These are phyloP conservation scores for Kluyveromyces lactis DNA, from an alignment of 805 yeast species.

Conservation along the genomic window DNA sequence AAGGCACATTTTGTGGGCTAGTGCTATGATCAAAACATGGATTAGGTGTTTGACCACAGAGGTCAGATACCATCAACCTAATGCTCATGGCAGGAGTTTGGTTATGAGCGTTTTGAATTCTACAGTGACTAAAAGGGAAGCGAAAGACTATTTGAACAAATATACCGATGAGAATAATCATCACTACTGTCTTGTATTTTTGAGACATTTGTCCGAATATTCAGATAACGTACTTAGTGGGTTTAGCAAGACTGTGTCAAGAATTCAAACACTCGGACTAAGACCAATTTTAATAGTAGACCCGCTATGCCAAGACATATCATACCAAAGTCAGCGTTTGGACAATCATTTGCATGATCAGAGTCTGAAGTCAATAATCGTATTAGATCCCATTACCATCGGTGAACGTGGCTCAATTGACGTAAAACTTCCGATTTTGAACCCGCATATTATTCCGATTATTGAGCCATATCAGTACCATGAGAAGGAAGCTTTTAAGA, in stretches of 20 bases:
- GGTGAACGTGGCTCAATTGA: conserved; percentile 10
- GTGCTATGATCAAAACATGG: conserved; percentile 1
- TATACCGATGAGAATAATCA: conserved; percentile 34
- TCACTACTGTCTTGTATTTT: conserved; percentile 23
- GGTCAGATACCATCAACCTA: conserved; percentile 17
- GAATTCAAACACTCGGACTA: conserved; percentile 42
- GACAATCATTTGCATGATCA: conserved; percentile 19
- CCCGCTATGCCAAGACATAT: conserved; percentile 16
- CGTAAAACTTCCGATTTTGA: conserved; percentile 21
- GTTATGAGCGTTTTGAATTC: conserved; percentile 80
- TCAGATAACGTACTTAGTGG: conserved; percentile 8
- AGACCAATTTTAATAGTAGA: conserved; percentile 63
- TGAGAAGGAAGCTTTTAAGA: conserved; percentile 35
- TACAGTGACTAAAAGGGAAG: conserved; percentile 91
- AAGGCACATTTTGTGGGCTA: too few species aligned
- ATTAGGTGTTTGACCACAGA: conserved; percentile 2
- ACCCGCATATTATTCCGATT: conserved; percentile 33
- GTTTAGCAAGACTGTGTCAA: conserved; percentile 19
- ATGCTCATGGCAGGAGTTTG: conserved; percentile 42
- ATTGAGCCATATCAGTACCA: conserved; percentile 65
- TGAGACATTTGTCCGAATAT: conserved; percentile 17
- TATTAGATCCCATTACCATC: conserved; percentile 18
- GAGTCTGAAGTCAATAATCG: conserved; percentile 18
- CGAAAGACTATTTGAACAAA: conserved; percentile 66
- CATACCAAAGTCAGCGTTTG: conserved; percentile 16